Base-by-base conservation (phyloP, 805 yeast genomes). In the Pichia scutulata region DNA sequence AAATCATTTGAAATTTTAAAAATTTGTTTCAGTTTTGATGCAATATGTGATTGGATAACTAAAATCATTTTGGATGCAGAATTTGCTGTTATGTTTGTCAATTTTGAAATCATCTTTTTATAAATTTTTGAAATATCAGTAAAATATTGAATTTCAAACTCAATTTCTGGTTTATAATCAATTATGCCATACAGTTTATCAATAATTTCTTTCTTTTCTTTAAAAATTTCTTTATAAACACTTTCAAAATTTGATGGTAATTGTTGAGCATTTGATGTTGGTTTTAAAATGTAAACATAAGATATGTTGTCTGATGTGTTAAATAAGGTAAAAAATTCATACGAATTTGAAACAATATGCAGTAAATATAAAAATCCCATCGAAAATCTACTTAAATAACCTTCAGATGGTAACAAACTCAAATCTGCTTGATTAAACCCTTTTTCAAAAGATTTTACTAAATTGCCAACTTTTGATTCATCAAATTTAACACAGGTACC, bases 371-470 rank as follows among this genome's bases (percentile, higher is more conserved):
- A 68, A 12, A 82, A 68, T 41, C 78, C 82, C 72, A 83, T 71
- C 7, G 71, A 65, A 56, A 84, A 79, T 37, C 73, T 67, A 46
- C 71, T 67, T 55, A 89, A 67, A 58, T 89, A 88, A 41, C 71
- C 65, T 4, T 71, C 73, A 14, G 76, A 61, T 6, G 79, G 77
- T 7, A 75, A 68, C 48, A 68, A 62, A 26, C 70, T 69, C 49
- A 78, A 63, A 63, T 82, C 81, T 46, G 78, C 78, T 50, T 77
- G 61, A 14, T 84, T 80, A 65, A 95, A 95, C 0, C 99, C 99
- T 52, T 77, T 76, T 57, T 87, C 89, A 51, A 93, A 69, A 26
- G 97, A 95, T 59, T 77, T 79, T 8, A 97, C 95, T 10, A 95
- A 70, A 0, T 89, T 81, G 9, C 97, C 97, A n/a, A 87, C 77